Conservation (phyloP, 2,329 filamentous ascomycete species). For the Dactylonectria macrodidyma region DNA sequence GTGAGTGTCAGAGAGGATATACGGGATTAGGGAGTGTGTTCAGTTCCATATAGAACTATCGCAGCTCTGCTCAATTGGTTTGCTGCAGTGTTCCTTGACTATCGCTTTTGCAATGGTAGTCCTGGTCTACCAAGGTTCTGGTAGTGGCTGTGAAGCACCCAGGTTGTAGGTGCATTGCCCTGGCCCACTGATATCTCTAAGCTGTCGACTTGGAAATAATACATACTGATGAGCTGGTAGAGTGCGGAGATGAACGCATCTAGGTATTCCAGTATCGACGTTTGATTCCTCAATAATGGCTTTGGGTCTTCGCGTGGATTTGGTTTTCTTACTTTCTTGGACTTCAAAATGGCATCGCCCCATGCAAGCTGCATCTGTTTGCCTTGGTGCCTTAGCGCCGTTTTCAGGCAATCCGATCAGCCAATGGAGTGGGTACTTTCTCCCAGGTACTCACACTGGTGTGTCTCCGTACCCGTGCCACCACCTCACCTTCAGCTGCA, state of each 20-base stretch:
- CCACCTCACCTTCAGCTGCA: constrained; percentile 31
- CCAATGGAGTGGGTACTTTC: constrained; percentile 43
- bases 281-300: background rate
- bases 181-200: background rate
- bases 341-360: background rate
- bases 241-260: background rate
- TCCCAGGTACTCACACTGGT: constrained; percentile 39
- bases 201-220: background rate
- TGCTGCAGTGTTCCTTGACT: constrained; percentile 1
- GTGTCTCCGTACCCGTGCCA: constrained; percentile 26
- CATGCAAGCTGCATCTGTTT: constrained; percentile 32
- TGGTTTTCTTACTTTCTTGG: background rate
- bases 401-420: constrained; percentile 46
- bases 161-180: background rate
- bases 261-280: background rate
- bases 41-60: background rate
- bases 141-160: background rate
- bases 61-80: background rate
- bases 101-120: background rate
- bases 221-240: background rate
- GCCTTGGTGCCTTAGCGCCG: constrained; percentile 52
- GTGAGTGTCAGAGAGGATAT: background rate
- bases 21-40: background rate
- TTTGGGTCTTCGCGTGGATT: background rate
- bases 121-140: background rate